Percentiles rank a stretch among this genome's conserved stretches.
Conservation (phyloP, 2,329 filamentous ascomycete genomes). For the Pezicula carpinea region DNA sequence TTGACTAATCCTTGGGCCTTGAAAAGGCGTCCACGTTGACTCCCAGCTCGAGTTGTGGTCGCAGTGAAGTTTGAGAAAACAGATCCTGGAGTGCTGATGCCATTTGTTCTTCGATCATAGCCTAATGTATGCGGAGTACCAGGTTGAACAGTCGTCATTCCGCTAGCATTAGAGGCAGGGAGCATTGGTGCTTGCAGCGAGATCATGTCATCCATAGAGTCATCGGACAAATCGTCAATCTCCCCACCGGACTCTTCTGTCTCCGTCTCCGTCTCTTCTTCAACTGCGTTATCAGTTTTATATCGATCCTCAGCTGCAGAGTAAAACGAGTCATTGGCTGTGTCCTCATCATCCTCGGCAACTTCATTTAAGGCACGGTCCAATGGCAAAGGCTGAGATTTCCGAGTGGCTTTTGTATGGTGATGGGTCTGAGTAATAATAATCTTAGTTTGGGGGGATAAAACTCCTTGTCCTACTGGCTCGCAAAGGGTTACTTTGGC, state of each 20-base stretch:
- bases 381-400: constrained; percentile 39
- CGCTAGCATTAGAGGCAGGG: constrained; percentile 71
- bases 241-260: constrained; percentile 59
- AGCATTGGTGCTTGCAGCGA: constrained; percentile 77
- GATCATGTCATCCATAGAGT: constrained; percentile 90
- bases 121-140: constrained; percentile 71
- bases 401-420: constrained; percentile 47
- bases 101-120: constrained; percentile 61
- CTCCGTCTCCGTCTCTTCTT: constrained; percentile 56
- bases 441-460: constrained; percentile 76
- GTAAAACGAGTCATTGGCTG: constrained; percentile 85
- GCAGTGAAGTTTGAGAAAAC: constrained; percentile 86
- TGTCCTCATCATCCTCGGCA: constrained; percentile 67
- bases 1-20: constrained; percentile 73
- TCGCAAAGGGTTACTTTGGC: constrained; percentile 91
- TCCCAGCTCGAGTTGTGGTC: constrained; percentile 71
- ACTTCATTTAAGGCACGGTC: constrained; percentile 55
- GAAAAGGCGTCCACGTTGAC: constrained; percentile 73
- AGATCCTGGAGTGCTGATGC: constrained; percentile 77
- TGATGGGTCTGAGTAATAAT: constrained; percentile 66
- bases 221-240: constrained; percentile 80
- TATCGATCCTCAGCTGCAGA: constrained; percentile 81
- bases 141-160: constrained; percentile 72
- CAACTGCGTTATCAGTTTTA: constrained; percentile 49
- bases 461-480: constrained; percentile 81